These are phyloP conservation scores for Boechera stricta DNA, from an alignment of 345 rosid species.

Conservation along the genomic window DNA sequence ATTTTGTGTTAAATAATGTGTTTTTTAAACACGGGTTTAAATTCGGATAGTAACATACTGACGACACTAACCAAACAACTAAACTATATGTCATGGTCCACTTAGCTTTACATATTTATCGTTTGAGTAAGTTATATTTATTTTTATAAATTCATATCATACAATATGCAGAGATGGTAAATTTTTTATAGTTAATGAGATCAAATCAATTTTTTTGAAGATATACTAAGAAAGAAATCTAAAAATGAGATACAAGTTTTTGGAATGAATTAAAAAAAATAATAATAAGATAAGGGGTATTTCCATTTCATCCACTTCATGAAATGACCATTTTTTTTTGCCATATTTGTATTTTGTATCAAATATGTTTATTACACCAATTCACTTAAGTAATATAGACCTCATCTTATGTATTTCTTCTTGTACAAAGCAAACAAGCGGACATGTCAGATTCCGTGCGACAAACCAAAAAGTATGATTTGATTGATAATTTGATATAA, in stretches of 20 bases:
- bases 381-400: background rate
- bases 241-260: background rate
- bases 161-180: background rate
- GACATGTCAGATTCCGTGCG: slow-evolving; percentile 31
- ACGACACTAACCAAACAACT: too few relatives aligned
- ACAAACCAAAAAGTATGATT: slow-evolving; percentile 34
- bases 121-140: background rate
- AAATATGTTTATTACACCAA: background rate
- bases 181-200: background rate
- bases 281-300: background rate
- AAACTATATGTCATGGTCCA: background rate
- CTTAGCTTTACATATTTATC: background rate
- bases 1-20: too few relatives aligned
- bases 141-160: background rate
- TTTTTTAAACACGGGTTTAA: too few relatives aligned
- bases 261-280: background rate
- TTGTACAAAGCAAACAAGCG: slow-evolving; percentile 17
- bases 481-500: slow-evolving; percentile 34
- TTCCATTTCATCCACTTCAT: background rate
- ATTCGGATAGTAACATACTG: background rate
- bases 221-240: background rate
- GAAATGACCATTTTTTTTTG: background rate
- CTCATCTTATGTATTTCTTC: background rate
- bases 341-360: background rate
- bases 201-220: background rate